Evolutionary conservation across 2,329 filamentous ascomycete species (phyloP), one percentile per base, ranked within the genome.

Genomic region (Chrysosporium keratinophilum): DNA sequence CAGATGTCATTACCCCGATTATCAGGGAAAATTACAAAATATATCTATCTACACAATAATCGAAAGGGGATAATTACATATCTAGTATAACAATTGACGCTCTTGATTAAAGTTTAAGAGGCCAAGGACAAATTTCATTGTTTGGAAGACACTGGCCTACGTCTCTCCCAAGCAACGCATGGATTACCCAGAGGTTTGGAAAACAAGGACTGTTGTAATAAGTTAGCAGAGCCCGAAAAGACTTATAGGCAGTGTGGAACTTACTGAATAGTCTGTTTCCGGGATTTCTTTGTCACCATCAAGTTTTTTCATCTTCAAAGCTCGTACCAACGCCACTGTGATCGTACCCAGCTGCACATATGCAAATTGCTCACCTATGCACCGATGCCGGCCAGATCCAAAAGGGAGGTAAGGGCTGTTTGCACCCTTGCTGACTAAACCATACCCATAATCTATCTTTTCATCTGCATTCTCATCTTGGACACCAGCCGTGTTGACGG

Each of bases 281-380:
- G 69, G 68, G 47, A 71, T 57, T 9, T 56, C 63, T 10, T 39
- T 54, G 42, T 47, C 46, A 5, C 86, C 85, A 62, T 86, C 82
- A 1, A 82, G 69, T 62, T 88, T 94, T 65, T 78, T 77, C 68
- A 95, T 81, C 74, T 88, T 91, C 75, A 95, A 87, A 51, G 82
- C 68, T 48, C 88, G 79, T 40, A 95, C 85, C 60, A 90, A 74
- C 55, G 82, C 83, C 49, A 84, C 88, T 11, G 84, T 75, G 60
- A 97, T 94, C 43, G 88, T 89, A 67, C 90, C 85, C 58, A 97
- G 76, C 73, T 97, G 91, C 55, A 94, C 78, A 67, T 94, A 95
- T 61, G 91, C 91, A 69, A 96, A 97, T 65, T 95, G 88, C 77
- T 97, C 91, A 60, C 91, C 91, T 65, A 97, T 96, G 72, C 91